phyloP scores from a whole-genome alignment of 164 flowering plant genomes.

The Sedum album region DNA sequence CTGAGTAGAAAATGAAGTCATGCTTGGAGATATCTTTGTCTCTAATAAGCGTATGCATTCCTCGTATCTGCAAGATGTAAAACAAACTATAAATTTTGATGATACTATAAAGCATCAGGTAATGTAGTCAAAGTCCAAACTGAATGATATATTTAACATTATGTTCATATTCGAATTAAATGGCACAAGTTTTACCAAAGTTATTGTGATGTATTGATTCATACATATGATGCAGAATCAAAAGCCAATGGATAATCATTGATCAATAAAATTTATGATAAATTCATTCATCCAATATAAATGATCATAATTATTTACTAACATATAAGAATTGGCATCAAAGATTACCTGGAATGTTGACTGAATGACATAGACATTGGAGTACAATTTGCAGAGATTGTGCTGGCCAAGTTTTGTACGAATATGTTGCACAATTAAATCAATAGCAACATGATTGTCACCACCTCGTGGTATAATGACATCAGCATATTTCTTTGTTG shows the following conservation, averaged over 20 bases:
- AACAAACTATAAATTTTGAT: too few species aligned
- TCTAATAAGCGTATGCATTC: not conserved
- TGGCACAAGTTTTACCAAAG: not conserved
- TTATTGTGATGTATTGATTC: too few species aligned
- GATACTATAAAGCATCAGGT: too few species aligned
- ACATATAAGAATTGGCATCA: not conserved
- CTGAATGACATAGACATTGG: slow-evolving; percentile 71
- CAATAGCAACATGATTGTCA: slow-evolving; percentile 93
- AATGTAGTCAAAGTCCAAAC: too few species aligned
- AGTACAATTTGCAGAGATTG: slow-evolving; percentile 84
- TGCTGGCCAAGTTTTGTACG: slow-evolving; percentile 95
- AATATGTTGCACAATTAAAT: slow-evolving; percentile 90
- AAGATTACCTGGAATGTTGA: slow-evolving; percentile 83
- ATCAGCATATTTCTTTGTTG: slow-evolving; percentile 97
- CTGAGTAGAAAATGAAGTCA: not conserved
- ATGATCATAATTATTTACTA: not conserved
- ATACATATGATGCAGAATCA: too few species aligned
- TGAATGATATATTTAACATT: too few species aligned
- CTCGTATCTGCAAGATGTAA: not conserved
- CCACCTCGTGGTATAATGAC: slow-evolving; percentile 93
- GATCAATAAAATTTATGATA: not conserved
- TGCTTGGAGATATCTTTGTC: not conserved
- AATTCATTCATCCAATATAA: not conserved
- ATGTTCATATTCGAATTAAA: not conserved
- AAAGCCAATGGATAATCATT: too few species aligned